Conservation (phyloP, 169 alveolate genomes). For the Cryptosporidium sp. region DNA sequence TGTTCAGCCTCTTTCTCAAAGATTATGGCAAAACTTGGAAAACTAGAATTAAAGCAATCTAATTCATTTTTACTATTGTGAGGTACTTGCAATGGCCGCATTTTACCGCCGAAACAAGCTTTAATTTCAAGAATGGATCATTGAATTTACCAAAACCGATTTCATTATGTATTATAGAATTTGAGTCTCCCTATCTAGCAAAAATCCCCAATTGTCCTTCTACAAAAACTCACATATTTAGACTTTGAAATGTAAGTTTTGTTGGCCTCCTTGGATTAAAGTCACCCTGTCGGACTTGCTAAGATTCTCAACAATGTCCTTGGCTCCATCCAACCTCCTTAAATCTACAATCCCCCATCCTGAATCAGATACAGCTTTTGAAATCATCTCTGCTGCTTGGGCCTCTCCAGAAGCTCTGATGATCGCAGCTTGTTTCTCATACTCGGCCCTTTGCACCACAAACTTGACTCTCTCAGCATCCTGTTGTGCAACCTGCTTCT, state of each 20-base stretch:
- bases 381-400: conserved; percentile 96
- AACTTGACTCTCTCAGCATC: conserved; percentile 97
- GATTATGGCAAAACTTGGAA: neutral
- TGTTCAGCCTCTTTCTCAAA: neutral
- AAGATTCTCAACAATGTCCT: conserved; percentile 93
- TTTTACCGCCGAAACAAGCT: neutral
- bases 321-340: conserved; percentile 96
- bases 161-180: too few relatives aligned
- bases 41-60: neutral
- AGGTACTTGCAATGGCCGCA: neutral
- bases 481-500: conserved; percentile 98
- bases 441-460: conserved; percentile 94
- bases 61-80: neutral
- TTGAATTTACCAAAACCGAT: neutral
- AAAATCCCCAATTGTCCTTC: neutral
- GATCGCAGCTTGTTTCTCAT: conserved; percentile 95
- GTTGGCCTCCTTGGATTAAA: conserved; percentile 72
- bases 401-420: conserved; percentile 98
- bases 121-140: neutral
- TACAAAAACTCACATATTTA: neutral
- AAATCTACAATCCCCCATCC: conserved; percentile 95
- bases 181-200: neutral
- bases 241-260: neutral
- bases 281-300: conserved; percentile 92
- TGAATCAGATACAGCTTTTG: conserved; percentile 93